These are phyloP conservation scores for Cystobasidium pallidum DNA, from an alignment of 1,284 basidiomycete species.

Conservation along the genomic window DNA sequence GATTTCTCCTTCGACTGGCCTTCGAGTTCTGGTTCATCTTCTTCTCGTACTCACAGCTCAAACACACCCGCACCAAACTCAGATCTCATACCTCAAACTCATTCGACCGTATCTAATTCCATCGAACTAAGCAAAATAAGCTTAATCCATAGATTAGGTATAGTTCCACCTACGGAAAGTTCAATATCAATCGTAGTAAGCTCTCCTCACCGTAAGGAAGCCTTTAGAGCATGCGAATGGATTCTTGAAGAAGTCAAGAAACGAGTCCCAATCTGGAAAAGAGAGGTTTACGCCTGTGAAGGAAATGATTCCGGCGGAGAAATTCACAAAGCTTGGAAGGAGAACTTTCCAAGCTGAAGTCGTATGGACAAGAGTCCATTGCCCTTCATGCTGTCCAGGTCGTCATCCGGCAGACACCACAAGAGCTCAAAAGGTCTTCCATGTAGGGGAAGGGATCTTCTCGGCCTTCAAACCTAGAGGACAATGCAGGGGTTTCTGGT, in stretches of 20 bases:
- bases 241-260: constrained; percentile 81
- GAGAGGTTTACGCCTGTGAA: constrained; percentile 69
- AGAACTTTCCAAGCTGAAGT: constrained; percentile 60
- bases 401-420: no score
- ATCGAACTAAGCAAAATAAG: constrained; percentile 41
- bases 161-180: constrained; percentile 74
- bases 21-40: neutral
- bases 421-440: no score
- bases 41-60: constrained; percentile 42
- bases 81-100: constrained; percentile 47
- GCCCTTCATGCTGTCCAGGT: no score
- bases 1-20: constrained; percentile 31
- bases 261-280: constrained; percentile 84
- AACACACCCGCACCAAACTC: constrained; percentile 44
- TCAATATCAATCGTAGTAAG: constrained; percentile 84
- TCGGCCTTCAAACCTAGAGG: no score
- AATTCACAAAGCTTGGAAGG: constrained; percentile 72
- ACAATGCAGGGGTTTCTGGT: no score
- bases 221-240: constrained; percentile 76
- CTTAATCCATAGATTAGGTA: constrained; percentile 70
- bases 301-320: constrained; percentile 59
- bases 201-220: constrained; percentile 79
- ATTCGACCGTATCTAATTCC: constrained; percentile 44
- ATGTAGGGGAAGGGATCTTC: no score
- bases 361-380: no score